Evolutionary conservation across 2,329 filamentous ascomycete species (phyloP), one percentile per base, ranked within the genome.

Genomic region (Lasiodiplodia sp.): DNA sequence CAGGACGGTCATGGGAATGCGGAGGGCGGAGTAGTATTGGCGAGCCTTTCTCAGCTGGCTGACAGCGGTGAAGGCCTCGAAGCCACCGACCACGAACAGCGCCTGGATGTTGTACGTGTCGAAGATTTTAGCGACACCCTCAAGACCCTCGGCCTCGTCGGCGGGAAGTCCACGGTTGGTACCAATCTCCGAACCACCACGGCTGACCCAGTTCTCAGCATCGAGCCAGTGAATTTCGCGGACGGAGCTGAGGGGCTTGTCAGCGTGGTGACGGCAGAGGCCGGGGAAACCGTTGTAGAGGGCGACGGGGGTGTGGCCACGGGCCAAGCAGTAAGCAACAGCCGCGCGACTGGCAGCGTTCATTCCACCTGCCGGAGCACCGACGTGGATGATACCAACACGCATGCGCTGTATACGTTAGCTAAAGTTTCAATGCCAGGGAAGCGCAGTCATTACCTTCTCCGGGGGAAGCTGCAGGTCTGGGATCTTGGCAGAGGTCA

Each of bases 201-300:
- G 95, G 82, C 94, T 97, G 16, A 95, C 94, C 96, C 96, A 99
- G 70, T 89, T 86, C 78, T 98, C 95, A 5, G 96, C 94, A 77
- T 98, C 96, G 23, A 98, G 87, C 96, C 96, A 99, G 73, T 91
- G 85, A 69, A 98, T 92, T 49, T 92, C 88, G 38, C 94, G 91
- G 10, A 99, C 94, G 2, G 96, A 89, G 49, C 94, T 91, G 0
- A 93, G 70, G 0, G 94, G 94, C 75, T 89, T 85, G 77, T 98
- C 95, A 38, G 84, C 90, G 78, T 98, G 93, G 80, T 99, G 96
- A 57, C 96, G 89, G 66, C 93, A 91, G 68, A 99, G 90, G 18
- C 96, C 96, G 38, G 96, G 93, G 81, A 99, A 99, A 31, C 96
- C 96, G 75, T 99, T 99, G 83, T 98, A 92, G 68, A 99, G 94